Evolutionary conservation across 2,329 filamentous ascomycete genomes (phyloP), one percentile per base, ranked within the genome.

Genomic region (Herpotrichia juniperi): DNA sequence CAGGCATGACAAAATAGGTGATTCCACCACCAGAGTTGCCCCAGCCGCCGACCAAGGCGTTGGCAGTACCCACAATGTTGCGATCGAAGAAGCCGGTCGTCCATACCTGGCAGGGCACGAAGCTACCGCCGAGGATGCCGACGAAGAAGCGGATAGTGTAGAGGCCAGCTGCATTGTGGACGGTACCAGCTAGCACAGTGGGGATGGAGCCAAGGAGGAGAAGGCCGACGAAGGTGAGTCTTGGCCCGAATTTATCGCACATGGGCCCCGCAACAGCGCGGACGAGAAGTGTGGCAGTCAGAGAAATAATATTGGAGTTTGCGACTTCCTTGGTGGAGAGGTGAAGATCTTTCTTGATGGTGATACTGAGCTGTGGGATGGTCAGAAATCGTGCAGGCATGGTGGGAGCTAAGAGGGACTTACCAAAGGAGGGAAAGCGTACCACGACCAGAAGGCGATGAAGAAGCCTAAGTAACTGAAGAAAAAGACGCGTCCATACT

Each of bases 1-100:
- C 90, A 1, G 93, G 92, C 91, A 96, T 96, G 63, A 93, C 84
- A 72, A 96, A 96, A 77, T 96, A 96, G 1, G 92, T 96, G 60
- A 96, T 89, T 50, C 93, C 93, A 57, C 92, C 93, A 52, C 93
- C 92, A 22, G 90, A 84, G 63, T 96, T 96, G 46, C 92, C 93
- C 78, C 90, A 88, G 12, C 93, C 93, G 35, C 87, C 93, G 1
- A 91, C 88, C 16, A 96, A 76, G 2, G 91, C 89, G 68, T 96
- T 97, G 55, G 91, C 90, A 5, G 90, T 93, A 42, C 93, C 93
- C 16, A 96, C 89, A 22, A 96, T 82, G 64, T 93, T 94, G 78
- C 93, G 94, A 76, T 97, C 92, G 71, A 91, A 96, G 79, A 96
- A 96, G 0, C 88, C 91, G 0, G 91, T 96, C 9, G 88, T 90